Conservation (phyloP, 2,329 filamentous ascomycete genomes). For the Blumeriella jaapii region DNA sequence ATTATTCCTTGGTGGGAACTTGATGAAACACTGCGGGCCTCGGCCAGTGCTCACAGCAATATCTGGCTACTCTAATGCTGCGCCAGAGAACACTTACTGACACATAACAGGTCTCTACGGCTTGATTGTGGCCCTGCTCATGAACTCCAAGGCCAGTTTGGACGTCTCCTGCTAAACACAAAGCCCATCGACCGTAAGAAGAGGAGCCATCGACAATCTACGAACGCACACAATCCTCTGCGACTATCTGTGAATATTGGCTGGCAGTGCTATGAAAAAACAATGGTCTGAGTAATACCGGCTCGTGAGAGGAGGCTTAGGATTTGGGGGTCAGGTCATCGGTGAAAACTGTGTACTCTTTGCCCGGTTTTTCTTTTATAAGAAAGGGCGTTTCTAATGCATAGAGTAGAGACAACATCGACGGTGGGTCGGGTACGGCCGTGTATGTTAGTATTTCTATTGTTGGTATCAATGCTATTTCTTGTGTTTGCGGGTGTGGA, state of each 20-base stretch:
- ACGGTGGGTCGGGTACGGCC: slow-evolving; percentile 20
- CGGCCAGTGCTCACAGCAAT: too few relatives aligned
- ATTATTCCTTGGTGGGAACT: too few relatives aligned
- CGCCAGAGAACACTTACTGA: slow-evolving; percentile 17
- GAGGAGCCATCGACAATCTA: slow-evolving; percentile 22
- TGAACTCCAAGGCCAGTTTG: slow-evolving; percentile 86
- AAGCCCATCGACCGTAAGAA: slow-evolving; percentile 2
- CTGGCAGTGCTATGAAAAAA: slow-evolving; percentile 8
- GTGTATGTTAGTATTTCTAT: slow-evolving; percentile 27
- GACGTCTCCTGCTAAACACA: slow-evolving; percentile 47
- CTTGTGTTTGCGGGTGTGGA: slow-evolving; percentile 1
- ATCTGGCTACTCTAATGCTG: not conserved
- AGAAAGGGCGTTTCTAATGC: slow-evolving; percentile 26
- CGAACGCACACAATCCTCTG: slow-evolving; percentile 20
- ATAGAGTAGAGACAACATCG: slow-evolving; percentile 25
- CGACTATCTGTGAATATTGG: slow-evolving; percentile 22
- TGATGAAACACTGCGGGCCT: too few relatives aligned
- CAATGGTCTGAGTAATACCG: slow-evolving; percentile 7
- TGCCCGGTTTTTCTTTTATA: slow-evolving; percentile 20
- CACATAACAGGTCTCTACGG: slow-evolving; percentile 75
- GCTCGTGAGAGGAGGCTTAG: slow-evolving; percentile 14
- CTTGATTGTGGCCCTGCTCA: slow-evolving; percentile 94
- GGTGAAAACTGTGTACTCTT: slow-evolving; percentile 26
- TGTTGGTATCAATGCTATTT: slow-evolving; percentile 21
- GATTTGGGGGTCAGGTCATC: slow-evolving; percentile 12